Base-by-base conservation (phyloP, 1,284 basidiomycete species). In the Pseudozyma pruni region DNA sequence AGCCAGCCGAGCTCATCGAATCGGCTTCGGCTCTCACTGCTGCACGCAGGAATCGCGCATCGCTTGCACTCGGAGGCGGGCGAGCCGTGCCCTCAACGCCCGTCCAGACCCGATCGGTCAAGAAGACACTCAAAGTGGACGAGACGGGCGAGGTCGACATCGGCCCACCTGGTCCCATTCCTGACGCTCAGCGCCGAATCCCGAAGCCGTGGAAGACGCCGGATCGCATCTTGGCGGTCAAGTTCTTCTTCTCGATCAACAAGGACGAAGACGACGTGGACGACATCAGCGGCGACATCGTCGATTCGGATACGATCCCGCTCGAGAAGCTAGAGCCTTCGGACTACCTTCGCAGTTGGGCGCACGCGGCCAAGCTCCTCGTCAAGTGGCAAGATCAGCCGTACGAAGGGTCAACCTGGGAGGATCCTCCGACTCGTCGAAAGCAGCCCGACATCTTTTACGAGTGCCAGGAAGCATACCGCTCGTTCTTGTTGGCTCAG, bases 341-440 rank as follows among this genome's bases (percentile, higher is more conserved):
- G 17, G 54, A 60, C 41, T 49, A 55, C 19, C 42, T 57, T 14
- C 57, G 62, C 27, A 72, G 60, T 54, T 61, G 66, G 59, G 33
- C 22, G 19, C 67, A 67, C 31, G 41, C 55, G 3, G 55, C 74
- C 10, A 60, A 63, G 46, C 22, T 72, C 25, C 46, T 74, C 23
- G 40, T 92, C 72, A 97, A 96, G 83, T 97, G 93, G 92, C 86
- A 89, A 33, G 93, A 94, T 72, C 85, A 95, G 39, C 89, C 90
- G 25, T 96, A 97, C 71, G 91, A 93, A 31, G 89, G 93, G 84
- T 89, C 92, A n/a, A 90, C 90, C 9, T 94, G 91, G 91, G 93
- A 76, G 32, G 54, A 94, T 82, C 89, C 91, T 10, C 93, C 93
- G 1, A 91, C 91, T 38, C 85, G 85, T n/a, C 78, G 73, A 2